Conservation (phyloP, 2,329 filamentous ascomycete genomes). For the Neospermospora avenae region DNA sequence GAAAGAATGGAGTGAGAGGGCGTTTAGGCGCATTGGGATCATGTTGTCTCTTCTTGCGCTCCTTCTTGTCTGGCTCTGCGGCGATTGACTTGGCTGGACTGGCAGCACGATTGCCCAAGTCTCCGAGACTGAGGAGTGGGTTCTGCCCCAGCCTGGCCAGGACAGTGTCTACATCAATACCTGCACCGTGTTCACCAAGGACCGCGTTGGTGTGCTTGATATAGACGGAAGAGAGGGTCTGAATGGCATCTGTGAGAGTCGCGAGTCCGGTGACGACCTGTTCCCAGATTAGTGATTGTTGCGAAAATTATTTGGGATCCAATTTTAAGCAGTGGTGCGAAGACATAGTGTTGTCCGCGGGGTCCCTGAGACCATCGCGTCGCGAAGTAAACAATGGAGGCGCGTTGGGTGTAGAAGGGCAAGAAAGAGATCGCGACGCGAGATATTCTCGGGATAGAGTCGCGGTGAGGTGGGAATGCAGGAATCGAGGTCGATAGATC, state of each 20-base stretch:
- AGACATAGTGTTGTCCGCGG: slow-evolving; percentile 4
- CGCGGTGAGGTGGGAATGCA: slow-evolving; percentile 21
- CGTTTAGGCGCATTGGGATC: slow-evolving; percentile 96
- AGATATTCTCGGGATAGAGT: slow-evolving; percentile 20
- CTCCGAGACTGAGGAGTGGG: slow-evolving; percentile 36
- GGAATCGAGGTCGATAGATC: slow-evolving; percentile 15
- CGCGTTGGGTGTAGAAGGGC: slow-evolving; percentile 25
- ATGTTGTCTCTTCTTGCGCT: slow-evolving; percentile 81
- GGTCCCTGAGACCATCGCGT: slow-evolving; percentile 8
- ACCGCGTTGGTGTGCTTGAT: slow-evolving; percentile 85
- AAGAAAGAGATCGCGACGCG: slow-evolving; percentile 12
- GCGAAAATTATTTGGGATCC: slow-evolving; percentile 17
- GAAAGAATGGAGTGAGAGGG: slow-evolving; percentile 89
- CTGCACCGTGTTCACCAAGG: slow-evolving; percentile 58
- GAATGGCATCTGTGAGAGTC: slow-evolving; percentile 75
- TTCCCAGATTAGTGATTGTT: slow-evolving; percentile 29
- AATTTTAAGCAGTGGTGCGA: slow-evolving; percentile 18
- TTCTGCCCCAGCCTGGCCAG: slow-evolving; percentile 46
- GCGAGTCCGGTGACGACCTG: slow-evolving; percentile 76
- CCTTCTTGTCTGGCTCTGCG: slow-evolving; percentile 66
- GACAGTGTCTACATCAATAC: slow-evolving; percentile 41
- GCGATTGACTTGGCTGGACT: slow-evolving; percentile 37
- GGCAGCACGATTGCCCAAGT: slow-evolving; percentile 33
- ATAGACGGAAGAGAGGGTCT: slow-evolving; percentile 78
- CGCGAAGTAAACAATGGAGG: slow-evolving; percentile 29